phyloP scores from a whole-genome alignment of 1,284 basidiomycete species.

The Leucocoprinus gongylophorus region DNA sequence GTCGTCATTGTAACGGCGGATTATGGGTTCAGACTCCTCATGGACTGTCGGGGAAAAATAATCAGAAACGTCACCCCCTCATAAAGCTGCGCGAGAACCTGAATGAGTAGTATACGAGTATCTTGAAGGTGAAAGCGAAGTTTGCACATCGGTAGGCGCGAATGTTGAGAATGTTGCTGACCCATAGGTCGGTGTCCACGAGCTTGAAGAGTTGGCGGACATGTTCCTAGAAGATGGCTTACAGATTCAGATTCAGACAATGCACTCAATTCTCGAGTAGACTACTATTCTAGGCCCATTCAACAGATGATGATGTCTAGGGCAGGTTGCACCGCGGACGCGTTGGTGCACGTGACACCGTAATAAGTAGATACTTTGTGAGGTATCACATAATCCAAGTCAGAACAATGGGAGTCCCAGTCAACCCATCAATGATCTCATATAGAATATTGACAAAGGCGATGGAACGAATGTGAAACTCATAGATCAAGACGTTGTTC shows the following conservation, averaged over 20 bases:
- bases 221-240: slow-evolving; percentile 20
- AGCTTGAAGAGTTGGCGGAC: slow-evolving; percentile 33
- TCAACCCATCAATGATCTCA: no score
- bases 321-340: slow-evolving; percentile 22
- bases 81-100: slow-evolving; percentile 20
- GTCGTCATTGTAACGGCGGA: slow-evolving; percentile 27
- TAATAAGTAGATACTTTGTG: no score
- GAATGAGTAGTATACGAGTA: slow-evolving; percentile 32
- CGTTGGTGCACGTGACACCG: slow-evolving; percentile 15
- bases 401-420: no score
- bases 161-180: slow-evolving; percentile 25
- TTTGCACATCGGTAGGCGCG: slow-evolving; percentile 26
- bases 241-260: slow-evolving; percentile 1
- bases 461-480: no score
- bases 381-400: no score
- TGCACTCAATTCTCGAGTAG: neutral
- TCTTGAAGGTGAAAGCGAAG: slow-evolving; percentile 34
- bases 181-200: slow-evolving; percentile 36
- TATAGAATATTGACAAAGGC: no score
- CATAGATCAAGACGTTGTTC: no score
- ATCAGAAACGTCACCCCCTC: neutral
- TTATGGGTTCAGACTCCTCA: slow-evolving; percentile 24
- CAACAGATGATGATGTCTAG: slow-evolving; percentile 24
- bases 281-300: slow-evolving; percentile 14
- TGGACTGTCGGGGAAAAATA: slow-evolving; percentile 9